phyloP scores from a whole-genome alignment of 345 rosid species.

The Eucalyptus virginea region DNA sequence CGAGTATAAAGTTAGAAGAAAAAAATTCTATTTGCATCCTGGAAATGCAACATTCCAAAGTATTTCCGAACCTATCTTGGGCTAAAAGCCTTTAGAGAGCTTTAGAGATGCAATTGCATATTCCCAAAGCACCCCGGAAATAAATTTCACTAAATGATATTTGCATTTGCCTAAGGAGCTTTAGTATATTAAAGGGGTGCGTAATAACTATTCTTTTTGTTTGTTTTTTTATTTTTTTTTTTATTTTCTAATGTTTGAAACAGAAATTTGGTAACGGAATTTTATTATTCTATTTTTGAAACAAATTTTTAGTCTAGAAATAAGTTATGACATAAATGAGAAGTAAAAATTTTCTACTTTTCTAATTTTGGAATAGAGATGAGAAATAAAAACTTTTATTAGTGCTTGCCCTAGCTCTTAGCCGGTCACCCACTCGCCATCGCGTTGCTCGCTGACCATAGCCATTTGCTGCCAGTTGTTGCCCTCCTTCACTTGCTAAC shows the following conservation, averaged over 20 bases:
- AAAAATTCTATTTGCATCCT: background rate
- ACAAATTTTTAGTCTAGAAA: no score
- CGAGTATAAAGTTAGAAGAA: background rate
- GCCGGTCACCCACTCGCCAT: background rate
- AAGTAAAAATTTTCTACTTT: no score
- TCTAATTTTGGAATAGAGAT: no score
- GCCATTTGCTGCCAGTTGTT: accelerated
- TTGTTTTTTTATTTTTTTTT: no score
- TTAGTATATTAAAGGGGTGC: background rate
- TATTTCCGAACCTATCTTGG: background rate
- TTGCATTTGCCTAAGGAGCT: background rate
- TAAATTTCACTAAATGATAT: background rate
- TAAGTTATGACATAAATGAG: no score
- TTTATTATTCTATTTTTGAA: background rate
- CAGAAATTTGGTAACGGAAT: accelerated
- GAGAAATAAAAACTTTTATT: no score
- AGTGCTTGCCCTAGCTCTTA: background rate
- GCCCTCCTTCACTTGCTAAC: no score
- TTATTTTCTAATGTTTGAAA: background rate
- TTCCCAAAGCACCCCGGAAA: accelerated
- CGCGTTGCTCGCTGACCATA: accelerated
- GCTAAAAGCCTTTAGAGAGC: background rate
- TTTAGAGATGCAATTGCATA: background rate
- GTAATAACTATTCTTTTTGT: no score
- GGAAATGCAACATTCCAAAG: background rate